A percentile compares a stretch with the other conserved stretches of the same genome.
These are phyloP conservation scores for Fusarium sarcochroum DNA, from an alignment of 2,329 filamentous ascomycete species.

Conservation along the genomic window DNA sequence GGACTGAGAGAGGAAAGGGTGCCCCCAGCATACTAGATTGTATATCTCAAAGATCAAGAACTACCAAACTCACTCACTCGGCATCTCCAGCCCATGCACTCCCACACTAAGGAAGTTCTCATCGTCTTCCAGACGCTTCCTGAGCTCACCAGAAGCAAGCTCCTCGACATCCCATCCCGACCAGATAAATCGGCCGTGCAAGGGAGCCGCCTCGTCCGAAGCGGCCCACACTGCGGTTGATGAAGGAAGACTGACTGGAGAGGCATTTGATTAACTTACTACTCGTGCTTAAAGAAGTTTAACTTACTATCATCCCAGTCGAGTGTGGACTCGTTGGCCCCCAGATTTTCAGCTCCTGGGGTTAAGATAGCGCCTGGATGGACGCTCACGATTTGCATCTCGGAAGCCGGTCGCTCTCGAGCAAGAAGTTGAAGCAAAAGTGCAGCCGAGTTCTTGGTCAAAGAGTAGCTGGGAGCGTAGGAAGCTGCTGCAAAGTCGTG, in stretches of 20 bases:
- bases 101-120: conserved; percentile 7
- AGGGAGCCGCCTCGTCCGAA: conserved; percentile 1
- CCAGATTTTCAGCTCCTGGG: not conserved
- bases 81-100: not conserved
- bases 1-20: conserved; percentile 1
- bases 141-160: not conserved
- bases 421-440: conserved; percentile 7
- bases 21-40: not conserved
- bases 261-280: not conserved
- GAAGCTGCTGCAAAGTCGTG: conserved; percentile 7
- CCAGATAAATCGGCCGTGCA: conserved; percentile 12
- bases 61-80: not conserved
- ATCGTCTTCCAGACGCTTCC: not conserved
- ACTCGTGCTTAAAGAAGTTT: not conserved
- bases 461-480: conserved; percentile 8
- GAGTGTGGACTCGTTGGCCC: not conserved
- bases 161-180: conserved; percentile 10
- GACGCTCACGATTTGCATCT: conserved; percentile 12
- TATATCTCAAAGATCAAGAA: not conserved
- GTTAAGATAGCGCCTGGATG: conserved; percentile 7
- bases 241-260: conserved; percentile 2
- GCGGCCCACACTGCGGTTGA: conserved; percentile 8
- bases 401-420: not conserved
- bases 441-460: conserved; percentile 11
- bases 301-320: conserved; percentile 9